Evolutionary conservation across 148 eudicot genomes (phyloP).

Genomic region (Silene conica): DNA sequence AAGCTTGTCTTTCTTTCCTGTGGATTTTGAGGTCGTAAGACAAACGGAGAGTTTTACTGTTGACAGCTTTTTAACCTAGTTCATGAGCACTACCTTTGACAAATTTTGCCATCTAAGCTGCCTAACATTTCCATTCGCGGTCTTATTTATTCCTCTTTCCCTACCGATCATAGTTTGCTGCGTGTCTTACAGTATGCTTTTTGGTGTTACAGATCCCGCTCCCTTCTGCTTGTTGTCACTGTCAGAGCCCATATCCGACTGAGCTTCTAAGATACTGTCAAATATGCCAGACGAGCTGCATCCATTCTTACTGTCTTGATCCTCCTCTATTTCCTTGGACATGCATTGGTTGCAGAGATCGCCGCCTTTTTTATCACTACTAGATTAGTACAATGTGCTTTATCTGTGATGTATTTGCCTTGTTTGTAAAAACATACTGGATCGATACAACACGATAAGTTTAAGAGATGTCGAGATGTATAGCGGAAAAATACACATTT

Average conservation of each 20-base stretch:
- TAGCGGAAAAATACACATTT: not conserved
- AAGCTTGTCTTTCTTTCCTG: no score
- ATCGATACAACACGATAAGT: not conserved
- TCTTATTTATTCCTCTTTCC: no score
- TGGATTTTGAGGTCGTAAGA: no score
- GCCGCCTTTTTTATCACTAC: slow-evolving; percentile 37
- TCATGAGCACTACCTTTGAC: no score
- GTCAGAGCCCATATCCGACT: slow-evolving; percentile 57
- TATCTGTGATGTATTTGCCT: not conserved
- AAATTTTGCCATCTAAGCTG: no score
- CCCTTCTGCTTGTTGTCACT: slow-evolving; percentile 42
- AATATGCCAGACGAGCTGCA: slow-evolving; percentile 47
- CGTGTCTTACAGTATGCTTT: not conserved
- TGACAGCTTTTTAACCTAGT: no score
- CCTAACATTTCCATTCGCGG: no score
- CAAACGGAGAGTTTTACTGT: no score
- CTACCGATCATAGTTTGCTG: not conserved
- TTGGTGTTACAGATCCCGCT: slow-evolving; percentile 26
- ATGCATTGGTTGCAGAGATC: slow-evolving; percentile 67
- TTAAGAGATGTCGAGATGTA: not conserved
- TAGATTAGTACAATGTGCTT: not conserved
- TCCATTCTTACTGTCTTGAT: slow-evolving; percentile 79
- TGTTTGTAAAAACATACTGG: not conserved
- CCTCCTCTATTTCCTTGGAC: slow-evolving; percentile 82
- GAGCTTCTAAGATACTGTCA: slow-evolving; percentile 57